Percentiles rank a stretch among this genome's conserved stretches.
Evolutionary conservation across 177 flowering plant genomes (phyloP).

Genomic region (Vitis hybrid): DNA sequence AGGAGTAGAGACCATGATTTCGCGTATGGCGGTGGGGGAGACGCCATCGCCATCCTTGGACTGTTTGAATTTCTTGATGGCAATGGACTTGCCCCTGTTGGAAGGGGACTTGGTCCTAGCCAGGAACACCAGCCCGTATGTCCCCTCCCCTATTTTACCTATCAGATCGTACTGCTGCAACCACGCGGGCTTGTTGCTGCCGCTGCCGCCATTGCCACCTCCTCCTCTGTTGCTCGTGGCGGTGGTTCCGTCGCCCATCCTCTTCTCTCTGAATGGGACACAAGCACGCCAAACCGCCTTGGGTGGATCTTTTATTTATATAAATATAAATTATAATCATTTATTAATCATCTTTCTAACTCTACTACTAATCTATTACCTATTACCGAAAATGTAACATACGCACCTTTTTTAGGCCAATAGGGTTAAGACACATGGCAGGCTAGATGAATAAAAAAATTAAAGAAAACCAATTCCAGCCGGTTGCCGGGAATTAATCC

Average conservation of each 20-base stretch:
- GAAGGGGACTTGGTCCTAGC: conserved; percentile 64
- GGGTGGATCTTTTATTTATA: neutral
- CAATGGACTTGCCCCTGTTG: conserved; percentile 78
- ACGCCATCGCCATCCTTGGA: conserved; percentile 99
- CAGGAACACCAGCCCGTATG: conserved; percentile 93
- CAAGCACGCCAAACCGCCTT: too few relatives aligned
- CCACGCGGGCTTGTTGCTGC: conserved; percentile 80
- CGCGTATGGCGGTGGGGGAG: conserved; percentile 98
- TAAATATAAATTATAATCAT: too few relatives aligned
- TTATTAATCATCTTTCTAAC: too few relatives aligned
- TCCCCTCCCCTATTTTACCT: conserved; percentile 98
- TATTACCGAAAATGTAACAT: too few relatives aligned
- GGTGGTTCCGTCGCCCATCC: conserved; percentile 46
- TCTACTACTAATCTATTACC: too few relatives aligned
- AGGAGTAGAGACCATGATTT: conserved; percentile 64
- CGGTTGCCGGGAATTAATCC: too few relatives aligned
- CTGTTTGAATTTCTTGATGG: conserved; percentile 97
- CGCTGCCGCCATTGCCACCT: conserved; percentile 11
- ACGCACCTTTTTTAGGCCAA: too few relatives aligned
- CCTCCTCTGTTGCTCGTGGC: conserved; percentile 6
- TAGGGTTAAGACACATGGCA: too few relatives aligned
- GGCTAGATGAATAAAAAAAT: too few relatives aligned
- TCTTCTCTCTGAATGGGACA: neutral
- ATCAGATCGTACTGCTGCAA: conserved; percentile 92
- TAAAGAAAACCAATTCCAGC: too few relatives aligned